Evolutionary conservation across 768 basidiomycete genomes (phyloP), one percentile per base, ranked within the genome.

Genomic region (Boletus subcaerulescens): DNA sequence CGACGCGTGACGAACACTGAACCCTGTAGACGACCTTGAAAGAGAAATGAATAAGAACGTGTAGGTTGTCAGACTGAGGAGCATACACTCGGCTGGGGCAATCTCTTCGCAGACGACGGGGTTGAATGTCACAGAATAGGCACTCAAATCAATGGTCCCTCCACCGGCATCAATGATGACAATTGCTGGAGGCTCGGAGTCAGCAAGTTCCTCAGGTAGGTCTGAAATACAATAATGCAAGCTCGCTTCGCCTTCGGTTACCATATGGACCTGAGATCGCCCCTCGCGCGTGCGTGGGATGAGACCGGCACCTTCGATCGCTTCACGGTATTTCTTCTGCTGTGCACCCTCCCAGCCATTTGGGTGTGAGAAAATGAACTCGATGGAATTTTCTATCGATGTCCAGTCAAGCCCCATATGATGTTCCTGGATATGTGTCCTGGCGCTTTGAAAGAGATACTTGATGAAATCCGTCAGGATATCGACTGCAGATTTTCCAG

Each of bases 1-100:
- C 73, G 71, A 18, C 70, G 69, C 13, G 68, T 77, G n/a, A 81
- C 77, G 50, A 77, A 79, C 1, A 78, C 69, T 0, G 80, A 78
- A 10, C 80, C 80, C 45, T 74, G 66, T 38, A 80, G 71, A n/a
- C 72, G 71, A 64, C 77, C 78, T 79, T 38, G 17, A 26, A 12
- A 42, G 4, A 17, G 17, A 7, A 36, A 38, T 2, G 18, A 47
- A 11, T 29, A 7, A 26, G 20, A 14, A 18, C 10, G 38, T 4
- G 36, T 24, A 12, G 10, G 38, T 6, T 3, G 5, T 17, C 5
- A 32, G 8, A 10, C 4, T 3, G 20, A 5, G 8, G 1, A 2
- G 18, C 52, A 7, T 54, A 70, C 72, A 71, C 31, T 67, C 67
- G 32, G 66, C 62, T 32, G 66, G 61, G 24, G 63, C 61, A 47